Evolutionary conservation across 2,329 filamentous ascomycete genomes (phyloP).

Genomic region (Lecanosticta acicola): DNA sequence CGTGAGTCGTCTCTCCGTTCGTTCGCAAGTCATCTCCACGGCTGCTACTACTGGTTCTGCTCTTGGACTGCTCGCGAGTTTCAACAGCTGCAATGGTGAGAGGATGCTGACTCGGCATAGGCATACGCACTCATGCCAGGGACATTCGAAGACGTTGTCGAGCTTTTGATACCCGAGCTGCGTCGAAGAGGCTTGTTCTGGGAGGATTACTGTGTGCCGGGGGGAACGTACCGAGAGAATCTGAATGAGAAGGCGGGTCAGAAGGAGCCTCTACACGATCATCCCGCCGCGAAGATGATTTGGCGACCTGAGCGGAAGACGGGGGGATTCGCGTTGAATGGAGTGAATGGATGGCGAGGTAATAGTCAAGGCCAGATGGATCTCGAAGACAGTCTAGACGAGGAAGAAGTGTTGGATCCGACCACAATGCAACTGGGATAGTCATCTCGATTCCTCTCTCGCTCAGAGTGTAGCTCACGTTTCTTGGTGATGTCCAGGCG

Average conservation of each 20-base stretch:
- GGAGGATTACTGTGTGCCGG: constrained; percentile 49
- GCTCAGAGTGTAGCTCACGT: too few relatives aligned
- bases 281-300: constrained; percentile 48
- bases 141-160: constrained; percentile 62
- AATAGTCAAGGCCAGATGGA: constrained; percentile 6
- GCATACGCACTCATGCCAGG: constrained; percentile 63
- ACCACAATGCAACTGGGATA: constrained; percentile 13
- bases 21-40: too few relatives aligned
- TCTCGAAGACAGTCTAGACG: constrained; percentile 2
- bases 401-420: constrained; percentile 11
- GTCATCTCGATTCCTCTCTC: too few relatives aligned
- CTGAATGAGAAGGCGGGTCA: constrained; percentile 50
- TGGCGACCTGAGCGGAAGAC: constrained; percentile 22
- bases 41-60: too few relatives aligned
- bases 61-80: too few relatives aligned
- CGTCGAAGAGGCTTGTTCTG: constrained; percentile 54
- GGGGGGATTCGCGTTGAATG: constrained; percentile 1
- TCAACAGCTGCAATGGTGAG: too few relatives aligned
- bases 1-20: too few relatives aligned
- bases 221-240: constrained; percentile 58
- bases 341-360: not conserved
- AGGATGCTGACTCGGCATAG: constrained; percentile 17
- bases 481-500: too few relatives aligned
- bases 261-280: constrained; percentile 47
- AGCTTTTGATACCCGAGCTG: constrained; percentile 61